Base-by-base conservation (phyloP, 306 rosid species). In the Coriaria nepalensis region DNA sequence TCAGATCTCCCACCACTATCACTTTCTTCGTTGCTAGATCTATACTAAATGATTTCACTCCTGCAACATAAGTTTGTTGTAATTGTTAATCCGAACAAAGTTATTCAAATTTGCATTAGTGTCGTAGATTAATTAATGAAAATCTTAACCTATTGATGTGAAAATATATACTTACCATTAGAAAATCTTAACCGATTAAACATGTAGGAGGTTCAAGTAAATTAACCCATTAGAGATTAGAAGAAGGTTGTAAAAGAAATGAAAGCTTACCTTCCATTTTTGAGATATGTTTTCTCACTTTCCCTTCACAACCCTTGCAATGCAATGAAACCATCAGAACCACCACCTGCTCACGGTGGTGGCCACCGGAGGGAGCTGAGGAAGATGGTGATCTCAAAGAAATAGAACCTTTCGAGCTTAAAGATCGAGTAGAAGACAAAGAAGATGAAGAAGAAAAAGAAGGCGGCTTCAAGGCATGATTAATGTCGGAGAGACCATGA, bases 1-100 rank as follows among this genome's bases (percentile, higher is more conserved):
- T 85, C 65, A 90, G 82, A 10, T 77, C 72, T 50, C 98, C 98
- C 0, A 65, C 59, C 6, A 90, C 78, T 3, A 79, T 90, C 58
- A 90, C 98, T 69, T 77, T 85, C 71, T 90, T 81, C 52, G 74
- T 72, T 53, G 63, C 75, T 49, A 69, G 57, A 48, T 90, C 98
- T 66, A 82, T 76, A 69, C 72, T 81, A 55, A 66, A 90, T 43
- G 94, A 85, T 63, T 66, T 77, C 71, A 90, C 98, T 71, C 98
- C 97, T 90, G 72, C 66, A 20, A 20, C 29, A 57, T 9, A 14
- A 42, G n/a, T 35, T 55, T 55, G 41, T 40, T 14, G 10, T 20
- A 5, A 6, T 4, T 10, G 0, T 38, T 52, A 35, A 12, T n/a
- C 6, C 10, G 6, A 13, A 4, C 38, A 8, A 7, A 52, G 29